phyloP scores from a whole-genome alignment of 2,329 filamentous ascomycete species.

The Venturiaceae sp. region DNA sequence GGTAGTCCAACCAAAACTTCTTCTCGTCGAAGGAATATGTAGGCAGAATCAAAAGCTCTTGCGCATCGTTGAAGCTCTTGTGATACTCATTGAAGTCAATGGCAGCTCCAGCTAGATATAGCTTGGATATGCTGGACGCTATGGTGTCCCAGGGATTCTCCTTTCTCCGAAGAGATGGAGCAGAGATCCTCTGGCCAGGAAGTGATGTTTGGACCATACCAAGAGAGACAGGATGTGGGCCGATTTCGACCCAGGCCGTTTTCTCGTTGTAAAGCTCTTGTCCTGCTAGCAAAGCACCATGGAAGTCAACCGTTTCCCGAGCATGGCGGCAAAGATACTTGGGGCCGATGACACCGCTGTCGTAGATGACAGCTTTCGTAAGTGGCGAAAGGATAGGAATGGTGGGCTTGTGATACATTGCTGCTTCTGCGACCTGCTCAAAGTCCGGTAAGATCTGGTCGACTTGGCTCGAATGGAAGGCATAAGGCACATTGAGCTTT shows the following conservation, averaged over 20 bases:
- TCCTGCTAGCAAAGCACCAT: constrained; percentile 4
- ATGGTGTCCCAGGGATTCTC: constrained; percentile 39
- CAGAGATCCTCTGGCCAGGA: constrained; percentile 10
- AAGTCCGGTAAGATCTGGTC: constrained; percentile 18
- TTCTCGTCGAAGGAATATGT: constrained; percentile 24
- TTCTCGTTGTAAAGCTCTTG: background rate
- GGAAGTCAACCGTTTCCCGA: constrained; percentile 6
- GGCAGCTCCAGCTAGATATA: constrained; percentile 45
- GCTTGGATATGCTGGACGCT: constrained; percentile 32
- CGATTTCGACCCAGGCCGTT: constrained; percentile 5
- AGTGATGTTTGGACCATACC: constrained; percentile 9
- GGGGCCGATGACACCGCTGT: constrained; percentile 11
- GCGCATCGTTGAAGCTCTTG: constrained; percentile 34
- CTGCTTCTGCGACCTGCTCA: constrained; percentile 10
- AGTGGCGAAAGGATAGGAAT: constrained; percentile 22
- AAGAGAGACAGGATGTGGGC: background rate
- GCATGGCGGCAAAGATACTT: constrained; percentile 14
- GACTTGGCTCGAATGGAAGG: constrained; percentile 23
- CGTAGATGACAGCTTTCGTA: constrained; percentile 14
- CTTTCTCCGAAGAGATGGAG: constrained; percentile 9
- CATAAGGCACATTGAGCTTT: constrained; percentile 16
- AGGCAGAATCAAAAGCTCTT: constrained; percentile 44
- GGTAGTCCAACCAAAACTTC: constrained; percentile 27
- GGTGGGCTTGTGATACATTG: constrained; percentile 15
- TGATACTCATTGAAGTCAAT: constrained; percentile 56